phyloP scores from a whole-genome alignment of 306 rosid genomes.

The Lathyrus tuberosus region DNA sequence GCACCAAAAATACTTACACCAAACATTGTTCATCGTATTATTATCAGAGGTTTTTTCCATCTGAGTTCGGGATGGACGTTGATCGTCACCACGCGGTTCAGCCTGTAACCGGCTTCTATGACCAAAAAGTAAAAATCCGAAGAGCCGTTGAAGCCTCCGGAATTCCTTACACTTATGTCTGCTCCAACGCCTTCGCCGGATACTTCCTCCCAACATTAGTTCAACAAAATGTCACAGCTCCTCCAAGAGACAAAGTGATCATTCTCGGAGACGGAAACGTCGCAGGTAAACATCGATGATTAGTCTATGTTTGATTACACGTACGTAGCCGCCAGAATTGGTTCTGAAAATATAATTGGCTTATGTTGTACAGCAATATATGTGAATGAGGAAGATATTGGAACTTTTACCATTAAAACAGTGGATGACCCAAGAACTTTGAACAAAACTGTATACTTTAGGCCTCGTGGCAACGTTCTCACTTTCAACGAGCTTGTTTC shows the following conservation, averaged over 20 bases:
- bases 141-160: constrained; percentile 42
- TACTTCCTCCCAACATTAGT: constrained; percentile 38
- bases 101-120: background rate
- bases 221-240: constrained; percentile 39
- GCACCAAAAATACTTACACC: too few species aligned
- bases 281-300: constrained; percentile 30
- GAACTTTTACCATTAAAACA: constrained; percentile 45
- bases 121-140: constrained; percentile 17
- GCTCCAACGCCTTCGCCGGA: constrained; percentile 39
- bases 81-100: constrained; percentile 41
- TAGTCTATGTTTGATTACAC: too few species aligned
- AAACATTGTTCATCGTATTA: too few species aligned
- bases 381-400: constrained; percentile 45
- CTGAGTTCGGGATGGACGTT: constrained; percentile 48
- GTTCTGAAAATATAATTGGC: too few species aligned
- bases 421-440: constrained; percentile 55
- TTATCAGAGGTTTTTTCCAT: constrained; percentile 48
- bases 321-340: too few species aligned
- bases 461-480: constrained; percentile 44
- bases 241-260: constrained; percentile 48
- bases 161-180: constrained; percentile 41
- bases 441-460: constrained; percentile 41
- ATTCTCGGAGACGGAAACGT: constrained; percentile 55
- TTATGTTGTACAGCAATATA: constrained; percentile 21
- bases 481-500: constrained; percentile 46